Evolutionary conservation across 1,284 basidiomycete genomes (phyloP), one percentile per base, ranked within the genome.

Genomic region (Sphagnurus paluster): DNA sequence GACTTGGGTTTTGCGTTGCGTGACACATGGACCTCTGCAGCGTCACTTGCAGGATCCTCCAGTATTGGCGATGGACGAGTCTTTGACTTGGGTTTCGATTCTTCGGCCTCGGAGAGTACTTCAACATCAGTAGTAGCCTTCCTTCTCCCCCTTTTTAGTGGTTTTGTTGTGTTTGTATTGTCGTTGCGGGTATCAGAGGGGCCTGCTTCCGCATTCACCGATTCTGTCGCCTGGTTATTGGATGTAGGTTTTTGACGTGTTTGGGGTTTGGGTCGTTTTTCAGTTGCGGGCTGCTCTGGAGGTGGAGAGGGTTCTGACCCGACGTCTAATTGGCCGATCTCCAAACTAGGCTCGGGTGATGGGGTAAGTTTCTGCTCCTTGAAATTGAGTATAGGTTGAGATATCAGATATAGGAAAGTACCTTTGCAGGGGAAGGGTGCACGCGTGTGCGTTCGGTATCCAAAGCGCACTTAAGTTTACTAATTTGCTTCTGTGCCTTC

Each of bases 401-500:
- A 16, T 6, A 5, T 8, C 26, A 14, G 26, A 21, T 23, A 4
- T 37, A 14, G 7, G n/a, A 16, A 4, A 33, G 33, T 39, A 46
- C 53, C 49, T 46, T 40, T 19, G 38, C 42, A 38, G 37, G 46
- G 30, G 50, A 30, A 14, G 64, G 57, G 5, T 53, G 54, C 17
- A 58, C 56, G 30, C 59, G 58, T 19, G 63, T 55, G n/a, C 65
- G 58, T 56, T 70, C 67, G 23, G 58, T 53, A 26, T 73, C 69
- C 4, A 79, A 57, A 25, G 72, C 70, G 3, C 55, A 55, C 51
- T 71, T 64, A 21, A 84, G 66, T 41, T 71, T 69, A 28, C 69
- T 57, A 14, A 77, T 60, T 50, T 72, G 66, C 44, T 70, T 67
- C 45, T 72, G 64, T 21, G 71, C 61, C 41, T 68, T 66, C 23